Conservation (phyloP, 169 alveolate genomes). For the Hepatocystis sp. region DNA sequence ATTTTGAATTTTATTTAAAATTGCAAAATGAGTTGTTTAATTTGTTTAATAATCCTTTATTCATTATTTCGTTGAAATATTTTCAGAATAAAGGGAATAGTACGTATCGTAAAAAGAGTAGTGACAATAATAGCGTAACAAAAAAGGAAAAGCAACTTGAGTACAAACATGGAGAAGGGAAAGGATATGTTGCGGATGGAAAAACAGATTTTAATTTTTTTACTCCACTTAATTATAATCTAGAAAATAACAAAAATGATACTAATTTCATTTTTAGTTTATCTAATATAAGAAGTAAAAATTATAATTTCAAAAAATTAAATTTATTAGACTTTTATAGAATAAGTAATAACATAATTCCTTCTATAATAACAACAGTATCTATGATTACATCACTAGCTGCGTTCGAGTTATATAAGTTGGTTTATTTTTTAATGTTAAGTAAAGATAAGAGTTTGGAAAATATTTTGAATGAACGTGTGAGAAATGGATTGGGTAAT, state of each 20-base stretch:
- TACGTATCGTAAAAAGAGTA: background rate
- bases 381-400: constrained; percentile 52
- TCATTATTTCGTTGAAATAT: constrained; percentile 22
- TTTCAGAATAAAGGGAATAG: constrained; percentile 7
- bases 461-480: background rate
- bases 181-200: background rate
- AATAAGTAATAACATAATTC: constrained; percentile 44
- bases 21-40: constrained; percentile 20
- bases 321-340: constrained; percentile 34
- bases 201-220: background rate
- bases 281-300: constrained; percentile 29
- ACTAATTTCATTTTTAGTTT: constrained; percentile 45
- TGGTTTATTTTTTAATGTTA: constrained; percentile 19
- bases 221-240: constrained; percentile 33
- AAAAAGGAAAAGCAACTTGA: background rate
- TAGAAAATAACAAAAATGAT: constrained; percentile 27
- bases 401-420: constrained; percentile 31
- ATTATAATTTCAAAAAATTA: constrained; percentile 26
- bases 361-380: constrained; percentile 44
- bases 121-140: background rate
- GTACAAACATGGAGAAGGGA: background rate
- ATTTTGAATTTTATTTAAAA: background rate
- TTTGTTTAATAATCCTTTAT: constrained; percentile 46
- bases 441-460: background rate
- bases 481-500: too few relatives aligned